phyloP scores from a whole-genome alignment of 2,329 filamentous ascomycete genomes.

The Hypoxylon sp. region DNA sequence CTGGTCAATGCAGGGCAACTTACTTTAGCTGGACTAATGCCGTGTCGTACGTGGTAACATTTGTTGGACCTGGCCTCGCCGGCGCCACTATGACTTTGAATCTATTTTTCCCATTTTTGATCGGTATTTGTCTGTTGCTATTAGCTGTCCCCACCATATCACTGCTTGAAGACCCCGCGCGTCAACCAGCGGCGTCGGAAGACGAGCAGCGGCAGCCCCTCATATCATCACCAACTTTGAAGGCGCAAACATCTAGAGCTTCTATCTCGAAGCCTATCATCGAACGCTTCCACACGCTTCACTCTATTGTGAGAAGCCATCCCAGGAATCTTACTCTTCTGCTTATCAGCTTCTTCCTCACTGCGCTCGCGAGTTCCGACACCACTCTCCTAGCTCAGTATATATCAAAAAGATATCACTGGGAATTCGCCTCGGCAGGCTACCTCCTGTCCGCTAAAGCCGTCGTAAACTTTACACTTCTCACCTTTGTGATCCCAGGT shows the following conservation, averaged over 20 bases:
- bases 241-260: conserved; percentile 52
- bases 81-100: conserved; percentile 61
- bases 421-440: conserved; percentile 63
- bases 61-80: conserved; percentile 63
- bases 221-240: conserved; percentile 58
- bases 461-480: conserved; percentile 62
- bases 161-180: conserved; percentile 48
- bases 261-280: conserved; percentile 47
- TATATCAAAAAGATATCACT: conserved; percentile 64
- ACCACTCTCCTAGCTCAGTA: conserved; percentile 66
- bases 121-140: conserved; percentile 57
- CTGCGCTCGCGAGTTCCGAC: conserved; percentile 65
- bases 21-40: conserved; percentile 68
- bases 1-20: conserved; percentile 56
- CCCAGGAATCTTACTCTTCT: conserved; percentile 61
- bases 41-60: conserved; percentile 62
- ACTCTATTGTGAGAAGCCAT: conserved; percentile 55
- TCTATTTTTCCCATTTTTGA: conserved; percentile 62
- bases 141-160: conserved; percentile 55
- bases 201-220: conserved; percentile 58
- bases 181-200: conserved; percentile 15
- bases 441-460: conserved; percentile 65
- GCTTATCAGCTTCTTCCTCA: conserved; percentile 62
- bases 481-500: conserved; percentile 60
- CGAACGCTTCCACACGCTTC: conserved; percentile 53